phyloP scores from a whole-genome alignment of 2,329 filamentous ascomycete genomes.

The Trichophyton benhamiae region DNA sequence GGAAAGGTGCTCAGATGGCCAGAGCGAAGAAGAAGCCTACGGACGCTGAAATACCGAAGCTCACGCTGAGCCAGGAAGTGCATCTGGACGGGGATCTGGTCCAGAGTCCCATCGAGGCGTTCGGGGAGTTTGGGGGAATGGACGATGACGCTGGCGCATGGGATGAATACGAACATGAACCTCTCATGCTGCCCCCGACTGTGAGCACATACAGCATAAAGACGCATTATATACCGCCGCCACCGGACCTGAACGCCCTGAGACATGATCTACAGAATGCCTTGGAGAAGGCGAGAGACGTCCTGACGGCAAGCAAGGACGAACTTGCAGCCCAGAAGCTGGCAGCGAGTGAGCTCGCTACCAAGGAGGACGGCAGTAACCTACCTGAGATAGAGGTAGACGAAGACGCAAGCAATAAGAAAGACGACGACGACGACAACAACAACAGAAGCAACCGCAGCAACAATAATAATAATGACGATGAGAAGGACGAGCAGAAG shows the following conservation, averaged over 20 bases:
- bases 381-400: neutral
- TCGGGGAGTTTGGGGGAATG: conserved; percentile 16
- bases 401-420: conserved; percentile 26
- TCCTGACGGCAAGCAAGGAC: conserved; percentile 41
- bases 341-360: neutral
- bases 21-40: conserved; percentile 52
- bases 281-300: conserved; percentile 56
- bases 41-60: conserved; percentile 29
- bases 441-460: conserved; percentile 14
- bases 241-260: conserved; percentile 69
- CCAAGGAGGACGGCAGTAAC: neutral
- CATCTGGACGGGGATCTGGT: conserved; percentile 33
- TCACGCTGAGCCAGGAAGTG: conserved; percentile 30
- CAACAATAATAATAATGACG: conserved; percentile 10
- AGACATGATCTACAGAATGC: conserved; percentile 56
- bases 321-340: conserved; percentile 23
- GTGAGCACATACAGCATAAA: conserved; percentile 89
- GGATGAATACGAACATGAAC: conserved; percentile 47
- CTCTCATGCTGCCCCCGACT: conserved; percentile 84
- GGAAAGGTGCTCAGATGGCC: conserved; percentile 76
- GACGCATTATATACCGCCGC: conserved; percentile 67
- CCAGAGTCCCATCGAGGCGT: conserved; percentile 40
- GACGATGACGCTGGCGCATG: conserved; percentile 33
- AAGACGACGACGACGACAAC: neutral
- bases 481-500: conserved; percentile 26